Evolutionary conservation across 257 asterid species (phyloP).

Genomic region (Solanum paucissectum): DNA sequence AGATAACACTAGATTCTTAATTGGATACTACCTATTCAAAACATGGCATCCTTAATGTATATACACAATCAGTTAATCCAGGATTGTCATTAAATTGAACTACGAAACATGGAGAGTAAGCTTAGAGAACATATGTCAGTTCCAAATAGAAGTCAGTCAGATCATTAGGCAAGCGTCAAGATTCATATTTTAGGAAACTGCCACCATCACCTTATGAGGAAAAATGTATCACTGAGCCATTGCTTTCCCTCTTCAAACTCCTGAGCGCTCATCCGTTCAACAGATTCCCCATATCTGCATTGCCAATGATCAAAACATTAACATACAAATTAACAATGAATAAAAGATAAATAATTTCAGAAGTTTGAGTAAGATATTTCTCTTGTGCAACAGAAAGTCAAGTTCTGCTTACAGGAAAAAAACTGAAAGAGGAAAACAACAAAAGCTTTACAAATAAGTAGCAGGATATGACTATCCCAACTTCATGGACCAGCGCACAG

Average conservation of each 20-base stretch:
- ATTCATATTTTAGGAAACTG: background rate
- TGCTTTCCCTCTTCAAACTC: slow-evolving; percentile 80
- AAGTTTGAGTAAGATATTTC: background rate
- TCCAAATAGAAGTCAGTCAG: background rate
- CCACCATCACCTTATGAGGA: slow-evolving; percentile 54
- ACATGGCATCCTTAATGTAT: background rate
- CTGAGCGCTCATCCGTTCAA: slow-evolving; percentile 60
- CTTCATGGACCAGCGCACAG: background rate
- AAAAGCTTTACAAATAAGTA: background rate
- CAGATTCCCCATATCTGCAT: slow-evolving; percentile 56
- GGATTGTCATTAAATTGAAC: background rate
- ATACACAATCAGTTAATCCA: background rate
- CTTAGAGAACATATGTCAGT: background rate
- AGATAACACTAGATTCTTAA: background rate
- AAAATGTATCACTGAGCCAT: slow-evolving; percentile 86
- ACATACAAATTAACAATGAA: background rate
- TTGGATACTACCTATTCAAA: background rate
- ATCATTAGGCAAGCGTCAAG: background rate
- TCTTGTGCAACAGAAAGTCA: background rate
- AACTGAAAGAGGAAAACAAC: background rate
- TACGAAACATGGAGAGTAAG: background rate
- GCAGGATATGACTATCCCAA: background rate
- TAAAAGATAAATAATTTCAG: background rate
- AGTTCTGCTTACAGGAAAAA: background rate
- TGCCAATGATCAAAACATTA: background rate